Evolutionary conservation across 1,284 basidiomycete species (phyloP).

Genomic region (Inonotus obliquus): DNA sequence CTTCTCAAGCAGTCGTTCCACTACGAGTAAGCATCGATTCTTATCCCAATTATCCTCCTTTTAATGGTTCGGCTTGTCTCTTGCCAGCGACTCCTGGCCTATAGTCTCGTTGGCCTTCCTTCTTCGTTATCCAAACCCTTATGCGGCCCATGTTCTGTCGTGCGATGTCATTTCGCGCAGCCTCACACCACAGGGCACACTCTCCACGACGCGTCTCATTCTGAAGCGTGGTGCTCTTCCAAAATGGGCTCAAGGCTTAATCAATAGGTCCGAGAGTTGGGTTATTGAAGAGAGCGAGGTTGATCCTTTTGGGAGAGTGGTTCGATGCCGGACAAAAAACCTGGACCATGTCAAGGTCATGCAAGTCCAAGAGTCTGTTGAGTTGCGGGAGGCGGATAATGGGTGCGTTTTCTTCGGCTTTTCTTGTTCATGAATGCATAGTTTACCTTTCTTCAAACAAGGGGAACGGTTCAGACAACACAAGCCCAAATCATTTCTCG

Average conservation of each 20-base stretch:
- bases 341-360: slow-evolving; percentile 82
- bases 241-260: slow-evolving; percentile 84
- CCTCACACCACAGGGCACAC: slow-evolving; percentile 65
- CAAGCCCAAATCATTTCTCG: slow-evolving; percentile 73
- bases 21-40: slow-evolving; percentile 57
- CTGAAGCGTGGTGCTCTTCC: slow-evolving; percentile 89
- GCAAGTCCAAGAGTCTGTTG: slow-evolving; percentile 72
- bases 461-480: slow-evolving; percentile 72
- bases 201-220: slow-evolving; percentile 88
- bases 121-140: slow-evolving; percentile 95
- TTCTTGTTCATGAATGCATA: background rate
- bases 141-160: slow-evolving; percentile 89
- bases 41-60: background rate
- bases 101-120: slow-evolving; percentile 93
- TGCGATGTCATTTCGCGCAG: slow-evolving; percentile 90
- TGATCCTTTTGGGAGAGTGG: slow-evolving; percentile 65
- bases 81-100: slow-evolving; percentile 77
- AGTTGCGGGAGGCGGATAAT: slow-evolving; percentile 55
- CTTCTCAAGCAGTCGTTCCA: slow-evolving; percentile 76
- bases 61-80: background rate
- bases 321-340: slow-evolving; percentile 72
- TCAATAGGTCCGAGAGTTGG: slow-evolving; percentile 77
- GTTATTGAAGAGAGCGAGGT: slow-evolving; percentile 90
- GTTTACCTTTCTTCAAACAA: background rate
- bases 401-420: slow-evolving; percentile 43